Evolutionary conservation across 257 asterid species (phyloP), one percentile per base, ranked within the genome.

Genomic region (Ligustrum vulgare): DNA sequence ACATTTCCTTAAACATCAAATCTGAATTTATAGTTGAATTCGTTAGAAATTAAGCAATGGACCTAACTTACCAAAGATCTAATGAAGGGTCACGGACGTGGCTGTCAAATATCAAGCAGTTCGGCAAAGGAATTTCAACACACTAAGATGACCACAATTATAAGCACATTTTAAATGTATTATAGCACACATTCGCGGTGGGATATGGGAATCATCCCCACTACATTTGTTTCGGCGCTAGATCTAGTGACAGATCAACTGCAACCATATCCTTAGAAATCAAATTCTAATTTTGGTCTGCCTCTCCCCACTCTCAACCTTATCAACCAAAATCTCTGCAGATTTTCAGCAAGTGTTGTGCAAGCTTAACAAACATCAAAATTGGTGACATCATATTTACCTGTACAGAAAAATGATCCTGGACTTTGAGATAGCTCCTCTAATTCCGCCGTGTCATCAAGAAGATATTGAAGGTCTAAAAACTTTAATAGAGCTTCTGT

Each of bases 401-500:
- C 96, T 79, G 31, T 58, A 56, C 89, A 78, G 72, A 37, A 25
- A 75, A 70, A 72, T 63, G 85, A 81, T 70, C 89, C 86, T 8
- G 85, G 80, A 80, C 83, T 77, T 47, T 80, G 84, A 58, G 83
- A 72, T 65, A 22, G 78, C 75, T 81, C 81, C 63, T 75, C 65
- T 28, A 71, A 49, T 65, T 63, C 84, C 22, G 86, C 34, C 34
- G 86, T 39, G 18, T 75, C 73, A 72, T 91, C 92, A 71, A 94
- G 96, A 82, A 81, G 82, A 86, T 90, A 91, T 39, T 82, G 83
- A 76, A 94, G 93, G 75, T 76, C 98, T 41, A 94, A 85, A 72
- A 94, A 84, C 84, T 92, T 83, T 47, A 90, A 81, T 71, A 94
- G 77, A 79, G 92, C 93, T 79, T 84, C 91, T 65, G 98, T 91